Evolutionary conservation across 768 basidiomycete genomes (phyloP), one percentile per base, ranked within the genome.

Genomic region (Boletus vermiculosoides): DNA sequence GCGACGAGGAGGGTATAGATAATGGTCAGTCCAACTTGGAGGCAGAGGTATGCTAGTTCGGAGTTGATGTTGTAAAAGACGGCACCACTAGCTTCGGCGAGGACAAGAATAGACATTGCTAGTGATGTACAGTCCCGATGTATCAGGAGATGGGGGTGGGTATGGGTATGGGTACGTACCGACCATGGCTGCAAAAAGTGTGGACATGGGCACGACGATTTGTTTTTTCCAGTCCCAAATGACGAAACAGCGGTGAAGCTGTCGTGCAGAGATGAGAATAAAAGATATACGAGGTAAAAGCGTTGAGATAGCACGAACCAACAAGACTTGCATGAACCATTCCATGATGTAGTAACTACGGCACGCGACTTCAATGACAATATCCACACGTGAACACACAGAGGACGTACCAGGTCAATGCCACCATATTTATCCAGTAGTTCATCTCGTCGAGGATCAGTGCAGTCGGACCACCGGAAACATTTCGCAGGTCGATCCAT

Each of bases 1-100:
- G 57, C 63, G 44, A 77, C 71, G 12, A 73, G 60, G 28, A 70
- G 18, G 0, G 76, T 72, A 37, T 71, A 63, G 23, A 72, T 18
- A 44, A 76, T 41, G 30, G 70, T 74, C 25, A 70, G 53, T 12
- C 63, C 66, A 2, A 74, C 50, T 20, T 72, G 58, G 20, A 74
- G 55, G 28, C 52, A 65, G 46, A 68, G 68, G 52, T 73, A 76
- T 2, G 64, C 62, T 18, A 72, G 45, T 37, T 68, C 55, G 23
- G 58, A 45, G 48, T 56, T 50, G 50, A 67, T 45, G 45, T 63
- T 53, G 45, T 58, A 68, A 55, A 68, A 65, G 28, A 59, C 20
- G 12, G 48, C 25, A n/a, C 55, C 55, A 4, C 31, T 56, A 5
- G 63, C 33, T 50, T 55, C 52, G 4, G 48, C 52, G 5, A 67